Evolutionary conservation across 371 early-diverging fungal genomes (phyloP), one percentile per base, ranked within the genome.

Genomic region (Saksenaea oblongispora): DNA sequence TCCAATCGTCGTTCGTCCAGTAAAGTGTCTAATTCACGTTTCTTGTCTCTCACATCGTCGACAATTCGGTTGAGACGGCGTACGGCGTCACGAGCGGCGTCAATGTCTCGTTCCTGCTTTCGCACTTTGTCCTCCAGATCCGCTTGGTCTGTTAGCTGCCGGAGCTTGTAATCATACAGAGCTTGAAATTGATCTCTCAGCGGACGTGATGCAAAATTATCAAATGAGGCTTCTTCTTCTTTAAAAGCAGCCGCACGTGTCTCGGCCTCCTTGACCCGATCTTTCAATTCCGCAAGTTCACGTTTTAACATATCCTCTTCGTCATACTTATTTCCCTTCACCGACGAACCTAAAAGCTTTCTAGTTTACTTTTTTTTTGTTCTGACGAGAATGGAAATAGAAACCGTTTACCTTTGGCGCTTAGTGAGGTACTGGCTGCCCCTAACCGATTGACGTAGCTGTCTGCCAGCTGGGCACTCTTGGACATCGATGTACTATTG

Each of bases 371-470:
- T 44, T 14, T 15, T 41, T 41, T 41, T 42, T 3, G 13, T 42
- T 42, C 17, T 9, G 10, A 13, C 44, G n/a, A 15, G 7, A 11
- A 14, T 42, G 10, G 24, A 26, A 0, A 15, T 31, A 15, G 11
- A 24, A 8, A 22, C 0, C 5, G 2, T 41, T 26, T 72, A 56
- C 76, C 75, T 61, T 78, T 77, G 18, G 74, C 59, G 35, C 76
- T 73, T 11, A 82, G 59, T 1, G 79, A 72, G 2, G 83, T 82
- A 51, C 78, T 82, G n/a, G 83, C 83, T 3, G 74, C 78, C 22
- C 83, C 80, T 14, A 82, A 61, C 15, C 83, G 74, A 41, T 73
- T 82, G 18, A 79, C 83, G 64, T 82, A 82, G 31, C 80, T 79
- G 54, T 82, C 83, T 2, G 83, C 83, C 44, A 82, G 39, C 47